A percentile compares a stretch with the other conserved stretches of the same genome.
These are phyloP conservation scores for Talaromyces sp. DNA, from an alignment of 2,329 filamentous ascomycete genomes.

Conservation along the genomic window DNA sequence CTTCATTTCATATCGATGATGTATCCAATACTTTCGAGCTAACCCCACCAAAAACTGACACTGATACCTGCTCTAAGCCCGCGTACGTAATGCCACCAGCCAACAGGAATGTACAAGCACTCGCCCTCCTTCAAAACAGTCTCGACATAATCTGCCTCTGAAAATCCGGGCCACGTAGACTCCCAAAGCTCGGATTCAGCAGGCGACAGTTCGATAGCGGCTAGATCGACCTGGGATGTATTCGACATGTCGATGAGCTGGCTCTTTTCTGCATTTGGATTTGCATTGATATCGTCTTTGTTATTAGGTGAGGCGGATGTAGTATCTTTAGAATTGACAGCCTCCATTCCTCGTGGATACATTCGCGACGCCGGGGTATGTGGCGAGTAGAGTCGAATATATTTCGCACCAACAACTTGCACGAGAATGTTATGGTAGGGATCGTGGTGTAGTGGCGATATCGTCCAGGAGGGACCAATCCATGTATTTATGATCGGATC, in stretches of 20 bases:
- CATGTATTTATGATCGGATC: conserved; percentile 80
- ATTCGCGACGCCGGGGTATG: conserved; percentile 49
- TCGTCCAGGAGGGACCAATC: conserved; percentile 84
- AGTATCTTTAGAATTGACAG: conserved; percentile 24
- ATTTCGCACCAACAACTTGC: conserved; percentile 87
- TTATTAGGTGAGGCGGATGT: background rate
- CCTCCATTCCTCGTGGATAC: conserved; percentile 39
- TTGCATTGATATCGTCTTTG: background rate
- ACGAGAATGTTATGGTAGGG: conserved; percentile 89
- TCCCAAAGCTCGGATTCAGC: conserved; percentile 43
- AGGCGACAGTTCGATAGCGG: conserved; percentile 58
- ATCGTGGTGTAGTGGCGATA: conserved; percentile 90
- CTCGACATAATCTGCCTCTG: conserved; percentile 65
- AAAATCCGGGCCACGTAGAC: conserved; percentile 55
- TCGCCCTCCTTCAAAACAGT: conserved; percentile 76
- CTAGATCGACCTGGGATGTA: conserved; percentile 76
- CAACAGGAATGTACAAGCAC: conserved; percentile 81
- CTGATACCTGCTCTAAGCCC: conserved; percentile 85
- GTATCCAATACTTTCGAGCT: conserved; percentile 16
- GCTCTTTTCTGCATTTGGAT: conserved; percentile 6
- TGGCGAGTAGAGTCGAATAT: conserved; percentile 82
- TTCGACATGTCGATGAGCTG: conserved; percentile 79
- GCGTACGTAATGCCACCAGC: conserved; percentile 98
- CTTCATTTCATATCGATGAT: background rate
- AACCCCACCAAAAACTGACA: conserved; percentile 95